phyloP scores from a whole-genome alignment of 1,284 basidiomycete species.

The Paramarasmius palmivorus region DNA sequence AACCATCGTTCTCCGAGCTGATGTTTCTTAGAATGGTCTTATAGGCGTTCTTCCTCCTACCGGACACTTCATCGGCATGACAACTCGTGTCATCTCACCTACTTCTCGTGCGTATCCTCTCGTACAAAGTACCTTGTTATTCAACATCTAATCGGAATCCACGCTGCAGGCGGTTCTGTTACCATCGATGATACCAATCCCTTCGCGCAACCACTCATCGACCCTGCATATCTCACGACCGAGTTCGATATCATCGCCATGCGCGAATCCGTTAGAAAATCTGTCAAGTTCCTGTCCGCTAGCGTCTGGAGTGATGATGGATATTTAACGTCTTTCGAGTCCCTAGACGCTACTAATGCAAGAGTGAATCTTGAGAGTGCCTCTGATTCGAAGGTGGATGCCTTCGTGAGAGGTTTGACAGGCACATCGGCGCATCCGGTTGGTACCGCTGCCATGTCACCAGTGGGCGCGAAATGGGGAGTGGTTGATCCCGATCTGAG shows the following conservation, averaged over 20 bases:
- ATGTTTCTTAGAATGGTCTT: slow-evolving; percentile 9
- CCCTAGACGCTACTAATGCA: slow-evolving; percentile 2
- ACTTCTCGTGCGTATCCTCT: slow-evolving; percentile 11
- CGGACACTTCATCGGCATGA: slow-evolving; percentile 14
- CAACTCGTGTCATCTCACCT: slow-evolving; percentile 10
- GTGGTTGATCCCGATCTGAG: slow-evolving; percentile 54
- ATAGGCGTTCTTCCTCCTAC: slow-evolving; percentile 5
- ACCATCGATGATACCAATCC: slow-evolving; percentile 25
- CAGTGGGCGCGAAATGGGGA: slow-evolving; percentile 19
- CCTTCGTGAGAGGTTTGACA: slow-evolving; percentile 20
- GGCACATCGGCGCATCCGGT: slow-evolving; percentile 26
- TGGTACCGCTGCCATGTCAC: slow-evolving; percentile 29
- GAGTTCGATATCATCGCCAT: slow-evolving; percentile 37
- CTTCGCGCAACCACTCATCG: slow-evolving; percentile 38
- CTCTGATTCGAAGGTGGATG: slow-evolving; percentile 25
- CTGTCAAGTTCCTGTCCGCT: slow-evolving; percentile 30
- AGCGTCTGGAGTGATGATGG: slow-evolving; percentile 9
- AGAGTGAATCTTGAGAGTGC: slow-evolving; percentile 1
- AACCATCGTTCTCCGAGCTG: not conserved
- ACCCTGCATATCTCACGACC: slow-evolving; percentile 34
- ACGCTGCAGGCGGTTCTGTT: slow-evolving; percentile 8
- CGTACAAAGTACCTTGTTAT: not conserved
- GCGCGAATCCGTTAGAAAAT: slow-evolving; percentile 31
- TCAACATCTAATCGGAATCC: not conserved
- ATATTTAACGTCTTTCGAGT: not conserved